Conservation (phyloP, 1,139 yeast species). For the Meyerozyma carpophila region DNA sequence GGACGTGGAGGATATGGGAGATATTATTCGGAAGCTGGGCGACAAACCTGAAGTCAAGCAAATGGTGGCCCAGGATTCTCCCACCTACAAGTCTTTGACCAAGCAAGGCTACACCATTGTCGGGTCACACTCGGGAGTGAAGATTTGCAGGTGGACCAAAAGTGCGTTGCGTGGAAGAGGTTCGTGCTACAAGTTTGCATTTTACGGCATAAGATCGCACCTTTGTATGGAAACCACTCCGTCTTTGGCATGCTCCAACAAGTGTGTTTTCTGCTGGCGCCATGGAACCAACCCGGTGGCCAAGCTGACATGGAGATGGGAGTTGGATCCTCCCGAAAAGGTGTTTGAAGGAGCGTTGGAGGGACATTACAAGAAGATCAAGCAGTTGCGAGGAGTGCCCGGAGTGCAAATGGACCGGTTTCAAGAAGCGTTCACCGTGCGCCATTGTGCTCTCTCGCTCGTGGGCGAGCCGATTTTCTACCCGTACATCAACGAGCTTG, state of each 20-base stretch:
- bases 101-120: constrained; percentile 92
- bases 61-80: constrained; percentile 89
- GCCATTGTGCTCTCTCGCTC: constrained; percentile 85
- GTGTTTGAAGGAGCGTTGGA: constrained; percentile 79
- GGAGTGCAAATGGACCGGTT: constrained; percentile 88
- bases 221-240: constrained; percentile 97
- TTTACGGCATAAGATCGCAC: constrained; percentile 86
- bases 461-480: constrained; percentile 95
- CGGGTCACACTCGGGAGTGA: constrained; percentile 93
- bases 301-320: constrained; percentile 91
- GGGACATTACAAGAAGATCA: constrained; percentile 87
- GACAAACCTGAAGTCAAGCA: constrained; percentile 47
- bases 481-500: constrained; percentile 84
- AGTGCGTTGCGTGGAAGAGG: constrained; percentile 93
- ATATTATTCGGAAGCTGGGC: constrained; percentile 39
- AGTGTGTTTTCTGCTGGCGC: constrained; percentile 97
- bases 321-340: constrained; percentile 81
- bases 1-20: constrained; percentile 86
- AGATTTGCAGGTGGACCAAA: constrained; percentile 94
- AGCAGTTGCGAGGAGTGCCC: constrained; percentile 93
- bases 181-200: constrained; percentile 87
- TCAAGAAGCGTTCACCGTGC: constrained; percentile 82
- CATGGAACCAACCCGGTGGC: constrained; percentile 98
- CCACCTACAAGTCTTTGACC: constrained; percentile 81
- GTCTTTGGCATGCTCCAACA: constrained; percentile 86